A percentile compares a stretch with the other conserved stretches of the same genome.
Evolutionary conservation across 2,329 filamentous ascomycete species (phyloP).

Genomic region (Canariomyces notabilis): DNA sequence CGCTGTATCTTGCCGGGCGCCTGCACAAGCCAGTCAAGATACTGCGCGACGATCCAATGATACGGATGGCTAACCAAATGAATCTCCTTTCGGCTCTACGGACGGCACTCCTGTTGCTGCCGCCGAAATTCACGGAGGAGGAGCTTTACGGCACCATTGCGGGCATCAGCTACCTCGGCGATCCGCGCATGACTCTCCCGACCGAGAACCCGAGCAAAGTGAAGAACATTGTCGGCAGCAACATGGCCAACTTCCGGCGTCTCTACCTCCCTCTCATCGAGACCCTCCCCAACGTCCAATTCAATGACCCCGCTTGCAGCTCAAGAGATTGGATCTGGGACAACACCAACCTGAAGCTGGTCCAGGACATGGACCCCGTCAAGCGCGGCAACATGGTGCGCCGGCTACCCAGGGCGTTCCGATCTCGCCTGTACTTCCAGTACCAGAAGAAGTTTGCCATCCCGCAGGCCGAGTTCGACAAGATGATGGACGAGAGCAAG

Average conservation of each 20-base stretch:
- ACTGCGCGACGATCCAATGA: conserved; percentile 83
- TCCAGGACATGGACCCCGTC: conserved; percentile 88
- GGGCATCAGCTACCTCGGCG: conserved; percentile 87
- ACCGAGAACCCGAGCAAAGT: conserved; percentile 92
- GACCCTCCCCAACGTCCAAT: conserved; percentile 82
- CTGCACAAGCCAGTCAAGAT: conserved; percentile 98
- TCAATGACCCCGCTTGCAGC: conserved; percentile 59
- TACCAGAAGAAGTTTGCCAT: conserved; percentile 90
- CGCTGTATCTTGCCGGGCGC: conserved; percentile 90
- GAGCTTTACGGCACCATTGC: conserved; percentile 89
- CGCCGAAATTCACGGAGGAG: conserved; percentile 76
- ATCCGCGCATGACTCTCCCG: conserved; percentile 88
- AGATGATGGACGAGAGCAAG: conserved; percentile 72
- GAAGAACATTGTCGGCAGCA: conserved; percentile 86
- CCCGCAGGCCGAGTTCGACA: conserved; percentile 74
- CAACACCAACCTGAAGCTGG: conserved; percentile 59
- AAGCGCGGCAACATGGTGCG: conserved; percentile 95
- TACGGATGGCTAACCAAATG: conserved; percentile 91
- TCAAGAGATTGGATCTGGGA: conserved; percentile 60
- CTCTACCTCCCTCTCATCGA: conserved; percentile 87
- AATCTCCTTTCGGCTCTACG: conserved; percentile 90
- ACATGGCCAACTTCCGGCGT: conserved; percentile 84
- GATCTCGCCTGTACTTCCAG: conserved; percentile 85
- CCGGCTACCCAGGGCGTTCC: conserved; percentile 79
- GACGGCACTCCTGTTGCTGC: conserved; percentile 81